Conservation (phyloP, 2,329 filamentous ascomycete genomes). For the Aspergillus versicolor region DNA sequence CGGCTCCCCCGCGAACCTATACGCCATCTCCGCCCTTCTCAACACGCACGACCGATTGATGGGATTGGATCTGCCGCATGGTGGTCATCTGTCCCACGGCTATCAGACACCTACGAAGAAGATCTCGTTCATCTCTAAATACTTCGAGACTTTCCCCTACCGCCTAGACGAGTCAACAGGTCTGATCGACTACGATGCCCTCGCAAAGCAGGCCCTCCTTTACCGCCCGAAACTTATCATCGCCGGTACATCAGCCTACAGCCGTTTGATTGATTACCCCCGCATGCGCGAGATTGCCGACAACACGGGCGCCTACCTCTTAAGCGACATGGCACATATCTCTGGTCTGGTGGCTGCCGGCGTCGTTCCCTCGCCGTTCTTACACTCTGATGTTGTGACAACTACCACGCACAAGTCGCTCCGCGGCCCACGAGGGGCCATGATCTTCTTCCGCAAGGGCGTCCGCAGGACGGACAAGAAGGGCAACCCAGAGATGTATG, state of each 20-base stretch:
- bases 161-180: conserved; percentile 74
- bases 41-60: conserved; percentile 93
- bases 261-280: conserved; percentile 92
- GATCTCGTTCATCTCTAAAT: conserved; percentile 96
- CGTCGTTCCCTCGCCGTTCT: conserved; percentile 91
- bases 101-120: conserved; percentile 97
- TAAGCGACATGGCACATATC: conserved; percentile 98
- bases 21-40: conserved; percentile 94
- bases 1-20: conserved; percentile 71
- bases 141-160: conserved; percentile 99
- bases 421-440: conserved; percentile 92
- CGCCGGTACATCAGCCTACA: conserved; percentile 96
- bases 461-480: conserved; percentile 89
- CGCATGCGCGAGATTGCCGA: conserved; percentile 97
- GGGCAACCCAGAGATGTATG: conserved; percentile 85
- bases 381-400: conserved; percentile 91
- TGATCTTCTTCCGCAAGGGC: conserved; percentile 99
- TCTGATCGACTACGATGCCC: conserved; percentile 92
- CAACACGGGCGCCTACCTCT: conserved; percentile 86
- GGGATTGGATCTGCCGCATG: conserved; percentile 92
- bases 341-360: conserved; percentile 90
- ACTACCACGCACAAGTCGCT: conserved; percentile 99
- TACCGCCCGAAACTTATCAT: conserved; percentile 97
- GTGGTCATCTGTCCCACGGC: conserved; percentile 92
- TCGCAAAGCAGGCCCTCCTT: conserved; percentile 84